Evolutionary conservation across 805 yeast genomes (phyloP), one percentile per base, ranked within the genome.

Genomic region (Lipomyces starkeyi): DNA sequence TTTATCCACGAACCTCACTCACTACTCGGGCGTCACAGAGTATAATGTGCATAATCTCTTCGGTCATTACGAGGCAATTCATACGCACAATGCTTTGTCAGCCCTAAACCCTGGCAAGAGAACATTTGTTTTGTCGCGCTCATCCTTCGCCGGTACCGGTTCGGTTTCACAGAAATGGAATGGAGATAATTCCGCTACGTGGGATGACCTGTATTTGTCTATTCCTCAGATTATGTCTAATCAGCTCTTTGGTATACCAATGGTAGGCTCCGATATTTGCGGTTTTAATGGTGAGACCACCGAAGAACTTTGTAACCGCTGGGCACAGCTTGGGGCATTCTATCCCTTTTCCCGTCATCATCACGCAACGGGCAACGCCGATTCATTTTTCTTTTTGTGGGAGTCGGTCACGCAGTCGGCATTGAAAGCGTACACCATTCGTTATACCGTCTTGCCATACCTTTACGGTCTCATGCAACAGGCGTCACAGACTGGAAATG

Each of bases 131-230:
- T 79, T 91, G 61, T 88, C 96, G 0, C 82, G 97, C 71, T 82
- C 95, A 0, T 90, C 84, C 75, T 91, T 82, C 75, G 82, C 94
- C 0, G 96, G 96, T 0, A 89, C 94, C 5, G 96, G 91, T 77
- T 83, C 91, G 74, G 83, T 93, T 0, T 85, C 91, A 0, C 95
- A 95, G 0, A 87, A 89, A 85, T 91, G 96, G 97, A 88, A 93
- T 0, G 97, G 97, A 59, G 97, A 91, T 77, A 91, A 91, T 76
- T 32, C 56, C 14, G 56, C 56, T 3, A 52, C 56, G 4, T 52
- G 56, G 56, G 56, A 52, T 13, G 56, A 52, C 17, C 79, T 91
- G 70, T 82, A 82, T 67, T 81, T 84, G 11, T 89, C 95, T 0
- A 82, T 91, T 62, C 94, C 96, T 14, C 90, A 90, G 93, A 77